Evolutionary conservation across 1,139 yeast genomes (phyloP).

Genomic region (Waltiozyma sp.): DNA sequence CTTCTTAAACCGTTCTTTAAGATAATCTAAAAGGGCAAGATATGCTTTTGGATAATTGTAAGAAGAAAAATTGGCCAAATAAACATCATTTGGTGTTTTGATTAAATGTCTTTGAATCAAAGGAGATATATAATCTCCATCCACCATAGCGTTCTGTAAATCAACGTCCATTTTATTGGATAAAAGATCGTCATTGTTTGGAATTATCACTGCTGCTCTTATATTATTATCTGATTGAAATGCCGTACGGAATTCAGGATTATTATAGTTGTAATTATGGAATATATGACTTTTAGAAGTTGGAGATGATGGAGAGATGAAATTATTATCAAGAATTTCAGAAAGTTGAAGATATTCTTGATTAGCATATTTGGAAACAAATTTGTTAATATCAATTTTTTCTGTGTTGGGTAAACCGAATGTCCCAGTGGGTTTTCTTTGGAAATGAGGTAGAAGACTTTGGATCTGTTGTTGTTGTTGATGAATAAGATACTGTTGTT

Average conservation of each 20-base stretch:
- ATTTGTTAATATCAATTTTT: constrained; percentile 21
- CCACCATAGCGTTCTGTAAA: constrained; percentile 15
- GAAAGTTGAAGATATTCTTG: constrained; percentile 19
- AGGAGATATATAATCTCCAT: constrained; percentile 39
- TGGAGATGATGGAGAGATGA: constrained; percentile 11
- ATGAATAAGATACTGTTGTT: constrained; percentile 2
- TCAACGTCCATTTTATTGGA: constrained; percentile 3
- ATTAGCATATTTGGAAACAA: constrained; percentile 20
- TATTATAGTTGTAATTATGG: constrained; percentile 4
- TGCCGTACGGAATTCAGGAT: constrained; percentile 17
- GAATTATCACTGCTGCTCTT: constrained; percentile 19
- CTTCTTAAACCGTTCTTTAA: constrained; percentile 43
- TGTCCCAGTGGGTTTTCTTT: too few species aligned
- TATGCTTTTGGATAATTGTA: constrained; percentile 62
- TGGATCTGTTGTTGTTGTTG: constrained; percentile 1
- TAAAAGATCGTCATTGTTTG: constrained; percentile 15
- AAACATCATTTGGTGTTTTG: constrained; percentile 56
- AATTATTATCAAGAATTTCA: constrained; percentile 15
- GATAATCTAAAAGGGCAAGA: constrained; percentile 45
- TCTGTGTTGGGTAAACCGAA: too few species aligned
- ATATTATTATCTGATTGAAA: constrained; percentile 19
- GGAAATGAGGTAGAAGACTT: constrained; percentile 1
- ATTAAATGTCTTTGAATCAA: constrained; percentile 47
- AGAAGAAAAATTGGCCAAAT: constrained; percentile 38
- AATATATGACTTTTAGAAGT: constrained; percentile 4